Percentiles rank a stretch among this genome's conserved stretches.
These are phyloP conservation scores for Teunomyces atbi DNA, from an alignment of 805 yeast genomes.

Conservation along the genomic window DNA sequence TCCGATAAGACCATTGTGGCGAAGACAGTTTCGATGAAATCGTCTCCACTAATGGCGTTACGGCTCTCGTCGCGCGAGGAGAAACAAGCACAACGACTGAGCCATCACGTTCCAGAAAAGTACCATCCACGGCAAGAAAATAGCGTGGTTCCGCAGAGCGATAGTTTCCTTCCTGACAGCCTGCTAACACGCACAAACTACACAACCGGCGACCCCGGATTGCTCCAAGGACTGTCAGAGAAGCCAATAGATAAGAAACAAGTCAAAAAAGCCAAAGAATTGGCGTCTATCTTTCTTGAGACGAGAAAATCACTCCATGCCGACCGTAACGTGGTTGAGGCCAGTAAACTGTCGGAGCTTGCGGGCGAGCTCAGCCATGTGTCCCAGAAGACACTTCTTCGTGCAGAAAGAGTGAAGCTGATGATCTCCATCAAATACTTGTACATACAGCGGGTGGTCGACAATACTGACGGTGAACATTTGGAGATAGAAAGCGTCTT, in stretches of 20 bases:
- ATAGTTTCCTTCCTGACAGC: background rate
- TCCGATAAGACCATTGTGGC: background rate
- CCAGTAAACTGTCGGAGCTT: constrained; percentile 13
- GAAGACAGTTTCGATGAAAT: background rate
- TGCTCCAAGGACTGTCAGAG: background rate
- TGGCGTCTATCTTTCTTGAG: constrained; percentile 41
- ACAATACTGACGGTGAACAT: constrained; percentile 20
- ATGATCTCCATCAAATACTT: constrained; percentile 50
- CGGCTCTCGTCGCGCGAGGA: background rate
- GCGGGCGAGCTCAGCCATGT: constrained; percentile 12
- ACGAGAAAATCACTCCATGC: constrained; percentile 41
- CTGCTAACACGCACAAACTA: background rate
- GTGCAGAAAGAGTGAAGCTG: constrained; percentile 51
- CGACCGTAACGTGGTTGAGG: constrained; percentile 41
- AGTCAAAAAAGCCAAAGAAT: constrained; percentile 32
- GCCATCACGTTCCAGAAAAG: background rate
- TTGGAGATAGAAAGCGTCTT: constrained; percentile 64
- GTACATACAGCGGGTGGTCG: constrained; percentile 43
- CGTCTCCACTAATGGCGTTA: background rate
- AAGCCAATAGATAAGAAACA: constrained; percentile 3
- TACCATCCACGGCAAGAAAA: background rate
- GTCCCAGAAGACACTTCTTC: constrained; percentile 36
- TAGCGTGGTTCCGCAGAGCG: background rate
- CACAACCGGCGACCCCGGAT: background rate
- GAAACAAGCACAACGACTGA: background rate